Evolutionary conservation across 129 eudicot genomes (phyloP).

Genomic region (Cynara cardunculus): DNA sequence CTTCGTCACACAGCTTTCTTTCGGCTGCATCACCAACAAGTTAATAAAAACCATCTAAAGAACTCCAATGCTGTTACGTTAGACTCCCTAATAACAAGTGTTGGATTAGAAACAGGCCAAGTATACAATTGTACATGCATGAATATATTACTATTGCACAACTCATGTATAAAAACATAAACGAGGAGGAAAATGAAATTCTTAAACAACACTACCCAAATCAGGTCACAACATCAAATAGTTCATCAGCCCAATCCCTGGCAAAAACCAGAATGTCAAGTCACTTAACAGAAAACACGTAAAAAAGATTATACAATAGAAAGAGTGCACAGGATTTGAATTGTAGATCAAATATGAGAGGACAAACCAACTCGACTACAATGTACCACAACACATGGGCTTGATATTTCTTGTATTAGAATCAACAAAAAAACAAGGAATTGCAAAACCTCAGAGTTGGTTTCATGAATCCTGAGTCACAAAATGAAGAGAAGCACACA

Average conservation of each 20-base stretch:
- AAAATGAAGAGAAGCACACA: neutral
- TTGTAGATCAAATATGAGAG: neutral
- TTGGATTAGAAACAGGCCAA: no score
- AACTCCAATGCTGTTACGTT: no score
- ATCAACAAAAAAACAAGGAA: neutral
- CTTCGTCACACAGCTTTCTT: no score
- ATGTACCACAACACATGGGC: neutral
- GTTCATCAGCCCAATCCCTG: neutral
- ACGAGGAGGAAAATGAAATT: neutral
- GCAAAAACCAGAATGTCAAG: neutral
- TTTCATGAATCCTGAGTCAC: neutral
- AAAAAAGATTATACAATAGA: neutral
- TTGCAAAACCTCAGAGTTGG: neutral
- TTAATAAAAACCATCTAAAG: no score
- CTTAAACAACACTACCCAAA: neutral
- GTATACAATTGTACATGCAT: neutral
- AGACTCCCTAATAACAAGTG: no score
- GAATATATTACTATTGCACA: no score
- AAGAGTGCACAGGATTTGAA: neutral
- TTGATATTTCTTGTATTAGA: neutral
- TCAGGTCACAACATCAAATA: no score
- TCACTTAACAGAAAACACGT: neutral
- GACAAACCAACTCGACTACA: neutral
- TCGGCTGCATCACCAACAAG: no score
- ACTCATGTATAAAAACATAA: no score